Conservation (phyloP, 2,329 filamentous ascomycete genomes). For the Pleomassaria siparia region DNA sequence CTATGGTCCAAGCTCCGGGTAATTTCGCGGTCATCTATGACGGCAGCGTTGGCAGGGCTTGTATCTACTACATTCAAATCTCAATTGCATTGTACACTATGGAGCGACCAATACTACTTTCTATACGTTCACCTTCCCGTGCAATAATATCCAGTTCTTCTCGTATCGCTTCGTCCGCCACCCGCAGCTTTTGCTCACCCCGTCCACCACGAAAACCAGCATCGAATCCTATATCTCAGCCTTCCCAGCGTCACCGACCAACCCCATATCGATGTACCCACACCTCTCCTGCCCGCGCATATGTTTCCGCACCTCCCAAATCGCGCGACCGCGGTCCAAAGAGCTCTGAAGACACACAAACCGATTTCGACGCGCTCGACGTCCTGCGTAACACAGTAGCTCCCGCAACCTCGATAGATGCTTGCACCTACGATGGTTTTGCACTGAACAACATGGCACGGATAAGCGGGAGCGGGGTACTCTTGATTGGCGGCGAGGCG, state of each 20-base stretch:
- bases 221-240: not conserved
- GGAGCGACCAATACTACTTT: not conserved
- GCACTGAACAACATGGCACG: constrained; percentile 78
- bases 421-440: constrained; percentile 81
- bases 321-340: constrained; percentile 61
- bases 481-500: constrained; percentile 83
- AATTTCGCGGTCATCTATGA: not conserved
- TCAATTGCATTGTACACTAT: not conserved
- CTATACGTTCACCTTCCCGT: not conserved
- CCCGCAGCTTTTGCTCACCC: constrained; percentile 3
- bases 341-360: constrained; percentile 64
- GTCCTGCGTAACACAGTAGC: constrained; percentile 74
- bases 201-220: not conserved
- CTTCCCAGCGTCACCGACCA: not conserved
- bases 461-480: constrained; percentile 67
- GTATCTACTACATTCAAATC: not conserved
- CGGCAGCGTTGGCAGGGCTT: not conserved
- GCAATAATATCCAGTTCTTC: not conserved
- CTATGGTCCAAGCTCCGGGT: not conserved
- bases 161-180: not conserved
- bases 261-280: constrained; percentile 21
- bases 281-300: constrained; percentile 11
- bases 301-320: constrained; percentile 43
- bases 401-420: constrained; percentile 81
- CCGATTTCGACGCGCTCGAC: constrained; percentile 75